Evolutionary conservation across 306 rosid species (phyloP).

Genomic region (Rubus idaeus): DNA sequence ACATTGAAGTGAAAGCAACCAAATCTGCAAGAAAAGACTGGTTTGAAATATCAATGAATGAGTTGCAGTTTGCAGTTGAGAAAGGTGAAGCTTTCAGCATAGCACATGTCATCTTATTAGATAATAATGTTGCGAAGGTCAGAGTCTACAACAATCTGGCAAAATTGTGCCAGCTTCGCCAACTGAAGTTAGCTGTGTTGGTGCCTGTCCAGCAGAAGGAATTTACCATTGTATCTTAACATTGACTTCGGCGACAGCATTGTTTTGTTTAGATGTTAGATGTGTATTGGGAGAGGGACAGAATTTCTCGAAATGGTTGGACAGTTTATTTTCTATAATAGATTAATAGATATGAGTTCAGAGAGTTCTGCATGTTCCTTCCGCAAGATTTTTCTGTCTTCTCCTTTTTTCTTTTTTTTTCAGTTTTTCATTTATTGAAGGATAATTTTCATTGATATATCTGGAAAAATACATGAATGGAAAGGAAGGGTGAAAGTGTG

Average conservation of each 20-base stretch:
- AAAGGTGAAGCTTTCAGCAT: slow-evolving; percentile 73
- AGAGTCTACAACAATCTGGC: slow-evolving; percentile 67
- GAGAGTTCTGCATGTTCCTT: neutral
- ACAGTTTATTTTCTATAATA: neutral
- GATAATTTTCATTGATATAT: too few relatives aligned
- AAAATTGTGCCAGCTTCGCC: slow-evolving; percentile 58
- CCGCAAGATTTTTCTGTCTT: neutral
- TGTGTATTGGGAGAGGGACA: neutral
- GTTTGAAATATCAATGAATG: slow-evolving; percentile 68
- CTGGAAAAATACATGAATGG: too few relatives aligned
- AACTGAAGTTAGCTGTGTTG: slow-evolving; percentile 67
- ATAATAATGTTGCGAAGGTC: slow-evolving; percentile 49
- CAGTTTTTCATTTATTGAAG: too few relatives aligned
- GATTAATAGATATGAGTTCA: neutral
- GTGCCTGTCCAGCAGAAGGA: slow-evolving; percentile 56
- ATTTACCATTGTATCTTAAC: slow-evolving; percentile 41
- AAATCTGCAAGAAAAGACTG: slow-evolving; percentile 75
- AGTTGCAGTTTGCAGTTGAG: slow-evolving; percentile 79
- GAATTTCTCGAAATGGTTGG: neutral
- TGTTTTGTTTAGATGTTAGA: neutral
- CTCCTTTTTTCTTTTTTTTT: neutral
- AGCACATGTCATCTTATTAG: slow-evolving; percentile 57
- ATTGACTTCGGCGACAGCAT: neutral
- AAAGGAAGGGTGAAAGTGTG: too few relatives aligned
- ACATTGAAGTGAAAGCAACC: slow-evolving; percentile 86